These are phyloP conservation scores for Aspergillus puulaauensis DNA, from an alignment of 2,329 filamentous ascomycete genomes.

Conservation along the genomic window DNA sequence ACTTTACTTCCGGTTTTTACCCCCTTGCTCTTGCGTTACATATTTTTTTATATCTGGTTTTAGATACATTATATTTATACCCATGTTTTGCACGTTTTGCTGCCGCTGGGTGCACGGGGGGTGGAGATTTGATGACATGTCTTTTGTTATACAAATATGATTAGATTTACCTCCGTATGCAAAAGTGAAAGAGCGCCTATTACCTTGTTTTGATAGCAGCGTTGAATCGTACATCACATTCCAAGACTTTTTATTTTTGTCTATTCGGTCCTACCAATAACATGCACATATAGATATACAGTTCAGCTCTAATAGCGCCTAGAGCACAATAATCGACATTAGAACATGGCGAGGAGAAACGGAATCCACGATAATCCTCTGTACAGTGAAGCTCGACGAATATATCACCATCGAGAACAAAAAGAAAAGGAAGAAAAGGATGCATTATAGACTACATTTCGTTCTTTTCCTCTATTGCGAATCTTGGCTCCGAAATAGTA, in stretches of 20 bases:
- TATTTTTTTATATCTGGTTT: background rate
- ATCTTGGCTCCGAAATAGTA: background rate
- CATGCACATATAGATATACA: slow-evolving; percentile 7
- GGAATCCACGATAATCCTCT: background rate
- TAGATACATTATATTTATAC: background rate
- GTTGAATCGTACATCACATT: background rate
- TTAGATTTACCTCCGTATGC: background rate
- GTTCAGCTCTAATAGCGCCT: background rate
- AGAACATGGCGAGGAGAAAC: background rate
- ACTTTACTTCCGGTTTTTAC: background rate
- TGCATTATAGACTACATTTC: slow-evolving; percentile 8
- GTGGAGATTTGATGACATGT: background rate
- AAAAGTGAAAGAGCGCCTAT: background rate
- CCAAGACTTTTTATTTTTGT: slow-evolving; percentile 1
- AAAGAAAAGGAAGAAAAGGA: background rate
- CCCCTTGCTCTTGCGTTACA: background rate
- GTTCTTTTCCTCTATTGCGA: background rate
- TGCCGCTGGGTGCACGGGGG: background rate
- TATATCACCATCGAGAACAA: slow-evolving; percentile 6
- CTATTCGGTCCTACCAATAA: slow-evolving; percentile 4
- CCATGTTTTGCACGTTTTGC: background rate
- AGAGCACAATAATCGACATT: slow-evolving; percentile 1
- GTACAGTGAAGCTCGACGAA: background rate
- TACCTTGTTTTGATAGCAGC: background rate
- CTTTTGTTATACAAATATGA: background rate